Evolutionary conservation across 192 early-diverging fungal genomes (phyloP).

Genomic region (Coemansia sp.): DNA sequence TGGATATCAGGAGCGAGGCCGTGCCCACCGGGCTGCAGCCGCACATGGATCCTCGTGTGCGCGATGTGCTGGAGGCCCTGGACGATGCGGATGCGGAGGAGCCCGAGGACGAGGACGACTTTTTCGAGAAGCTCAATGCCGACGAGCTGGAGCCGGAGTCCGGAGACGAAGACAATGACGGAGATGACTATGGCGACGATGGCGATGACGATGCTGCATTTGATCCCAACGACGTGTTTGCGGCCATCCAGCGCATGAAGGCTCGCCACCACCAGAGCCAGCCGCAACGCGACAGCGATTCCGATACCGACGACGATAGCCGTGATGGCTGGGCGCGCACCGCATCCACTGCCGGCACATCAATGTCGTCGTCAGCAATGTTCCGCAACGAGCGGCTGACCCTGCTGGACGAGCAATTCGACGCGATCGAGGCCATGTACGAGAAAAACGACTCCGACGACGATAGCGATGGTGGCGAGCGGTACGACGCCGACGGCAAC

Average conservation of each 20-base stretch:
- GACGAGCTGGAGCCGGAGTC: slow-evolving; percentile 64
- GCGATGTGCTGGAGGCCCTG: slow-evolving; percentile 89
- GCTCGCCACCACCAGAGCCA: slow-evolving; percentile 9
- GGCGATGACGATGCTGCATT: slow-evolving; percentile 46
- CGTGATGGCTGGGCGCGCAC: slow-evolving; percentile 33
- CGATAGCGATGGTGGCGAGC: slow-evolving; percentile 29
- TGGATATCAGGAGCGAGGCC: slow-evolving; percentile 69
- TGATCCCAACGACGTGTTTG: slow-evolving; percentile 51
- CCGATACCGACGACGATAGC: slow-evolving; percentile 13
- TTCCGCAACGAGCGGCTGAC: slow-evolving; percentile 88
- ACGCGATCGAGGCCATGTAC: slow-evolving; percentile 65
- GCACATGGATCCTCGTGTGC: slow-evolving; percentile 77
- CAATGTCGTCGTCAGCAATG: slow-evolving; percentile 93
- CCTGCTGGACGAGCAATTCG: slow-evolving; percentile 92
- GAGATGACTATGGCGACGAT: slow-evolving; percentile 20
- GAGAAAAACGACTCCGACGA: slow-evolving; percentile 33
- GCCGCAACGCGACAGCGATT: slow-evolving; percentile 51
- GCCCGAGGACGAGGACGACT: slow-evolving; percentile 66
- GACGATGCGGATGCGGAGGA: slow-evolving; percentile 86
- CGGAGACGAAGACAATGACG: slow-evolving; percentile 54
- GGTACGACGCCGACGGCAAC: slow-evolving; percentile 62
- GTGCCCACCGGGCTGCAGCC: slow-evolving; percentile 64
- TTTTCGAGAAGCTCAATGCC: slow-evolving; percentile 78
- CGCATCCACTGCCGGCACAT: slow-evolving; percentile 61
- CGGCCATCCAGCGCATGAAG: slow-evolving; percentile 53